Evolutionary conservation across 2,329 filamentous ascomycete genomes (phyloP).

Genomic region (Juglanconis sp.): DNA sequence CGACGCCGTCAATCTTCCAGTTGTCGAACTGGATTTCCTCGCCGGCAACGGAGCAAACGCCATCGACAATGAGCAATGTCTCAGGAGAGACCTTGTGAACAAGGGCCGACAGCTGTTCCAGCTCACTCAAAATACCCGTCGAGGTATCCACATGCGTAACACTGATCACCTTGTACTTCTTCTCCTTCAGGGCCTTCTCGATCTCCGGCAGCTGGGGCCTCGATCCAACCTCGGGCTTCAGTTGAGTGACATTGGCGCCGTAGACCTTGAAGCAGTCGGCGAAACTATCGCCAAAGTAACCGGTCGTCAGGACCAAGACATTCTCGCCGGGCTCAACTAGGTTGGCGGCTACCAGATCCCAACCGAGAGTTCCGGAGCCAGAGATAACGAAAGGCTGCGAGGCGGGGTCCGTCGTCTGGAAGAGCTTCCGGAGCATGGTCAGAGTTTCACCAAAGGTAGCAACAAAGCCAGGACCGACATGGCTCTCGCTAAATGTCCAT

Average conservation of each 20-base stretch:
- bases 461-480: conserved; percentile 87
- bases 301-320: conserved; percentile 88
- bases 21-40: conserved; percentile 96
- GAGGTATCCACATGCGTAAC: conserved; percentile 98
- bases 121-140: conserved; percentile 89
- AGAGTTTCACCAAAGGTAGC: conserved; percentile 87
- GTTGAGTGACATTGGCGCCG: conserved; percentile 82
- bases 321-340: conserved; percentile 85
- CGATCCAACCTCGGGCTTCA: conserved; percentile 85
- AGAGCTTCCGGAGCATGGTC: conserved; percentile 83
- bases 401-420: conserved; percentile 79
- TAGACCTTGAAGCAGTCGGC: conserved; percentile 90
- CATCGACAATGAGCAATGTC: conserved; percentile 88
- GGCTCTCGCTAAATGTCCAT: conserved; percentile 68
- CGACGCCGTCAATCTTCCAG: conserved; percentile 87
- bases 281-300: conserved; percentile 96
- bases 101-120: conserved; percentile 77
- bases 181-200: conserved; percentile 82
- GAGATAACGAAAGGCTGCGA: conserved; percentile 92
- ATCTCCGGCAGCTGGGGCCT: conserved; percentile 83
- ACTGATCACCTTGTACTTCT: conserved; percentile 90
- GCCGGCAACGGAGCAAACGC: conserved; percentile 93
- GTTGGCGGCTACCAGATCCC: conserved; percentile 95
- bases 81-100: conserved; percentile 85
- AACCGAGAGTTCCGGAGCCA: conserved; percentile 91